Conservation (phyloP, 1,139 yeast species). For the Scheffersomyces lignicola region DNA sequence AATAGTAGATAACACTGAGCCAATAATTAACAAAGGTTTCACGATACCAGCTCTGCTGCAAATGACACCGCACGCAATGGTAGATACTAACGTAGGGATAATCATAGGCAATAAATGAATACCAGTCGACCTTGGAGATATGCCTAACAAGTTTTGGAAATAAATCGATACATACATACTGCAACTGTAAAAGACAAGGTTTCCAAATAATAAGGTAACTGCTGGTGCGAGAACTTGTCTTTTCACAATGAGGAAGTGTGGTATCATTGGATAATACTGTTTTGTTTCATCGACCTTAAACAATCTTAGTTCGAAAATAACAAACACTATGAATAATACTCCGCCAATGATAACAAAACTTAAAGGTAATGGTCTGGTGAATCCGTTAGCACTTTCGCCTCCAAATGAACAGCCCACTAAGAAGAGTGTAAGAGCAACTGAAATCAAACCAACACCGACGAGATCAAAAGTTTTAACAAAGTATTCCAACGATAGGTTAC, state of each 20-base stretch:
- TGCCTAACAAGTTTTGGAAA: constrained; percentile 28
- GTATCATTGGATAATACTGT: constrained; percentile 20
- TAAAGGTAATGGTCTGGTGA: constrained; percentile 46
- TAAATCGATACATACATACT: constrained; percentile 24
- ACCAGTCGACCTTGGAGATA: constrained; percentile 29
- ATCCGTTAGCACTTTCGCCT: constrained; percentile 34
- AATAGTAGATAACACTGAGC: constrained; percentile 21
- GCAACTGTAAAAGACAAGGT: constrained; percentile 19
- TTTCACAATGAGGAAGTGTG: constrained; percentile 20
- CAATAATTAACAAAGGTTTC: constrained; percentile 24
- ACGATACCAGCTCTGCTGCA: constrained; percentile 22
- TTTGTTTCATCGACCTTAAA: constrained; percentile 11
- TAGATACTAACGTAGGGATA: constrained; percentile 24
- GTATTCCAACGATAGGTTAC: constrained; percentile 20
- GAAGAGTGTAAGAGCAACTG: constrained; percentile 41
- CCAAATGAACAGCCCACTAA: constrained; percentile 40
- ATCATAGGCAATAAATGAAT: constrained; percentile 28
- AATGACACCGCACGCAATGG: constrained; percentile 22
- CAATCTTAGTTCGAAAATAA: constrained; percentile 21
- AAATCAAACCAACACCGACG: constrained; percentile 42
- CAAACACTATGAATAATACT: constrained; percentile 12
- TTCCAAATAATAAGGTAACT: constrained; percentile 14
- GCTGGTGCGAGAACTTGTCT: constrained; percentile 21
- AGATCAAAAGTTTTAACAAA: constrained; percentile 39
- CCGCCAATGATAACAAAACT: constrained; percentile 45